Percentiles rank a stretch among this genome's conserved stretches.
Evolutionary conservation across 345 rosid species (phyloP).

Genomic region (Lepidium didymum): DNA sequence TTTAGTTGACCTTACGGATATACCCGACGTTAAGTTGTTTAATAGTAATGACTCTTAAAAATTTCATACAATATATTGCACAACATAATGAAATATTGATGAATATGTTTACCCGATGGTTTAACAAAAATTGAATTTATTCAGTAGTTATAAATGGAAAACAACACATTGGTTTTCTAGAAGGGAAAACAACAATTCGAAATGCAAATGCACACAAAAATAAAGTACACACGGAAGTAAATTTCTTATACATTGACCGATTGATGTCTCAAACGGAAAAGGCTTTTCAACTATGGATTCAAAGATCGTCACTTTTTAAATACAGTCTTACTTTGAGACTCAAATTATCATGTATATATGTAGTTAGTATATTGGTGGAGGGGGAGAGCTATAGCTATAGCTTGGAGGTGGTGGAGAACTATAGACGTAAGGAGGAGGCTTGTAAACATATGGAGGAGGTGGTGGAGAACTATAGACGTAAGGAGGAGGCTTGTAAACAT

Average conservation of each 20-base stretch:
- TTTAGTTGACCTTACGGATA: too few relatives aligned
- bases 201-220: not conserved
- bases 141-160: not conserved
- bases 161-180: not conserved
- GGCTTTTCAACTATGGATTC: not conserved
- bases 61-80: not conserved
- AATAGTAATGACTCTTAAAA: not conserved
- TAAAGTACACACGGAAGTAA: not conserved
- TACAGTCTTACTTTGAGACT: not conserved
- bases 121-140: not conserved
- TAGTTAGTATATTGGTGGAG: constrained; percentile 22
- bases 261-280: not conserved
- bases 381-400: constrained; percentile 16
- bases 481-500: too few relatives aligned
- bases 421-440: not conserved
- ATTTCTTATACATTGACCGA: not conserved
- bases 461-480: not conserved
- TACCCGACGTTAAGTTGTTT: too few relatives aligned
- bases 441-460: not conserved
- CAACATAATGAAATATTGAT: not conserved
- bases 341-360: not conserved
- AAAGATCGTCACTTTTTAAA: not conserved
- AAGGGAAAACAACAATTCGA: constrained; percentile 5
- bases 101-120: not conserved
- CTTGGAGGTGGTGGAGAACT: not conserved